These are phyloP conservation scores for Berkeleyomyces rouxiae DNA, from an alignment of 2,329 filamentous ascomycete genomes.

Conservation along the genomic window DNA sequence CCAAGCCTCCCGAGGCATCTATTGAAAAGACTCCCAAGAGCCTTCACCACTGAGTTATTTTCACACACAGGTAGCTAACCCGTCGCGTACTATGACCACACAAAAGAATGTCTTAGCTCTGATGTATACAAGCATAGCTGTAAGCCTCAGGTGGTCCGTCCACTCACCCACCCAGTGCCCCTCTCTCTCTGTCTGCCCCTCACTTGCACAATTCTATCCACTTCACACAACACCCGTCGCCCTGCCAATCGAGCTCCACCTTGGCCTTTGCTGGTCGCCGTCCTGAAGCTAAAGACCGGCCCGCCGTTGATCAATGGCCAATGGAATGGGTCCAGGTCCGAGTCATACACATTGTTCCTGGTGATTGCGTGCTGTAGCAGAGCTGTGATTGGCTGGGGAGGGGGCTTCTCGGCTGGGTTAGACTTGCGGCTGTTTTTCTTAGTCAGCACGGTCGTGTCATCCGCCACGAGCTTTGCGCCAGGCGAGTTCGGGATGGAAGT, in stretches of 20 bases:
- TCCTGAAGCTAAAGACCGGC: too few species aligned
- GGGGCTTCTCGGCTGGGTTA: conserved; percentile 14
- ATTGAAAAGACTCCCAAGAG: too few species aligned
- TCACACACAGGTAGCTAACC: not conserved
- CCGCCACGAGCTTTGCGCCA: not conserved
- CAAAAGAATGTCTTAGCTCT: not conserved
- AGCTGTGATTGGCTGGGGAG: conserved; percentile 18
- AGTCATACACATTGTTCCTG: not conserved
- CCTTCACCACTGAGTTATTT: not conserved
- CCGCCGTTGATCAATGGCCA: not conserved
- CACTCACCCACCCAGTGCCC: too few species aligned
- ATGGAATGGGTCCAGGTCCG: not conserved
- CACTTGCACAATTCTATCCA: conserved; percentile 14
- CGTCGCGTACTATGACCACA: not conserved
- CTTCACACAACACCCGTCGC: too few species aligned
- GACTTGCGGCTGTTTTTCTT: conserved; percentile 15
- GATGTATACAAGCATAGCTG: not conserved
- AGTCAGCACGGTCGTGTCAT: not conserved
- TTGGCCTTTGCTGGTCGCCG: too few species aligned
- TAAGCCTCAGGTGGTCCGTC: not conserved
- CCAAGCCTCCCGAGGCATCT: too few species aligned
- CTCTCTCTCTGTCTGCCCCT: conserved; percentile 1
- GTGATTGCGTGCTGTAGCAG: conserved; percentile 22
- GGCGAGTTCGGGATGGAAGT: too few species aligned
- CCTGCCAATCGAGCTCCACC: too few species aligned